phyloP scores from a whole-genome alignment of 2,329 filamentous ascomycete genomes.

The Rutstroemia sp. region DNA sequence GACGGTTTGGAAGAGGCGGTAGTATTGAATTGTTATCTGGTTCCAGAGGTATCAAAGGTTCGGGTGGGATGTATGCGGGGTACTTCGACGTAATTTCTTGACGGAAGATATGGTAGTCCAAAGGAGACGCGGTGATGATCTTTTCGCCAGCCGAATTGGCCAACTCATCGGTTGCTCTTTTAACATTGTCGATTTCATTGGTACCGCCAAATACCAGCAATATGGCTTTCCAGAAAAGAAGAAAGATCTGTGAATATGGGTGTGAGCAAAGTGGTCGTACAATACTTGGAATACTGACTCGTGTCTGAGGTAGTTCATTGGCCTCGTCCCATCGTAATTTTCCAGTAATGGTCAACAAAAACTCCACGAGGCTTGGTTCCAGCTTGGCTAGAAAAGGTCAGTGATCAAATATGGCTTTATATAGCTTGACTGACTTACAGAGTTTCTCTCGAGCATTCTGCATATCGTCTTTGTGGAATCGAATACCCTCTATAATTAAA shows the following conservation, averaged over 20 bases:
- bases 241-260: constrained; percentile 48
- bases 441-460: constrained; percentile 35
- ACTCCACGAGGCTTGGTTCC: constrained; percentile 61
- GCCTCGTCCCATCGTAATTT: constrained; percentile 69
- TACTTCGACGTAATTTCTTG: constrained; percentile 98
- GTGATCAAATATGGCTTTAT: constrained; percentile 1
- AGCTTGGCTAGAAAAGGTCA: constrained; percentile 38
- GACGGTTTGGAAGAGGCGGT: constrained; percentile 73
- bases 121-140: constrained; percentile 81
- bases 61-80: constrained; percentile 87
- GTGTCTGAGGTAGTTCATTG: constrained; percentile 52
- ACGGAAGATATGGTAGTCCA: constrained; percentile 94
- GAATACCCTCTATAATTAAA: constrained; percentile 47
- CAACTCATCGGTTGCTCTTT: constrained; percentile 59
- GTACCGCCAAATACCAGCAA: constrained; percentile 79
- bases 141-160: constrained; percentile 44
- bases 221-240: constrained; percentile 88
- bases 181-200: constrained; percentile 64
- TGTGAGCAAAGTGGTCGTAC: constrained; percentile 17
- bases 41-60: constrained; percentile 75
- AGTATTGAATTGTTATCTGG: constrained; percentile 86
- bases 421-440: constrained; percentile 36
- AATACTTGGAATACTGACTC: constrained; percentile 40
- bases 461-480: constrained; percentile 46
- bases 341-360: constrained; percentile 62